phyloP scores from a whole-genome alignment of 805 yeast species.

The Diddensiella santjacobensis region DNA sequence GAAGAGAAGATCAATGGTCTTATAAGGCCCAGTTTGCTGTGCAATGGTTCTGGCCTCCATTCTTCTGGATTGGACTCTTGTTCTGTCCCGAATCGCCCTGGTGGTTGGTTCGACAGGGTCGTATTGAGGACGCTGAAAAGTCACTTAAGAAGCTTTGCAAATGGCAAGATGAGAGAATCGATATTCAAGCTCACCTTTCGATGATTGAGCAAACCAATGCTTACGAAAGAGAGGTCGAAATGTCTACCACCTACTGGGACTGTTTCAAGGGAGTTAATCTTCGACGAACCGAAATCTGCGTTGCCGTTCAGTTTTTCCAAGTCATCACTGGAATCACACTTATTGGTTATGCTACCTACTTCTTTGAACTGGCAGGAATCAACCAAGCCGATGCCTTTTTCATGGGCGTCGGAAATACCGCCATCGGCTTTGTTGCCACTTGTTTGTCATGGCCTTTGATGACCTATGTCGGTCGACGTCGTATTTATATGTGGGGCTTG shows the following conservation, averaged over 20 bases:
- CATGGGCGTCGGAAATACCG: conserved; percentile 43
- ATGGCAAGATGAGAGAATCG: conserved; percentile 5
- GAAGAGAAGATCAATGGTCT: conserved; percentile 35
- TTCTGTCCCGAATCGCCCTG: conserved; percentile 57
- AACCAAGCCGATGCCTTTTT: conserved; percentile 37
- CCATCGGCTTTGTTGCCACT: conserved; percentile 45
- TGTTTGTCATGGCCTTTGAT: conserved; percentile 21
- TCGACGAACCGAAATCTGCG: conserved; percentile 42
- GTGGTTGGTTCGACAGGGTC: conserved; percentile 47
- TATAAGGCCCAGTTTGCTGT: conserved; percentile 53
- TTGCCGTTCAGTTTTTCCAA: conserved; percentile 5
- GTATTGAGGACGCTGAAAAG: conserved; percentile 40
- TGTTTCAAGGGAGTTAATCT: conserved; percentile 46
- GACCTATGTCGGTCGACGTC: conserved; percentile 25
- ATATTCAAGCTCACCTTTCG: conserved; percentile 22
- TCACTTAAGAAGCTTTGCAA: conserved; percentile 38
- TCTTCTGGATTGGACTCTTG: conserved; percentile 34
- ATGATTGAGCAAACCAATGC: conserved; percentile 36
- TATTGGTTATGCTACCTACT: conserved; percentile 42
- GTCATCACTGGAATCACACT: conserved; percentile 35
- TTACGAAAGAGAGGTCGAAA: conserved; percentile 7
- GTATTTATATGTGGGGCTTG: conserved; percentile 34
- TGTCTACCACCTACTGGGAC: conserved; percentile 33
- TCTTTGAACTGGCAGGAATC: conserved; percentile 43
- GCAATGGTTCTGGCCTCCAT: conserved; percentile 58